A percentile compares a stretch with the other conserved stretches of the same genome.
Conservation (phyloP, 331 rosid species). For the Spiraea crenata region DNA sequence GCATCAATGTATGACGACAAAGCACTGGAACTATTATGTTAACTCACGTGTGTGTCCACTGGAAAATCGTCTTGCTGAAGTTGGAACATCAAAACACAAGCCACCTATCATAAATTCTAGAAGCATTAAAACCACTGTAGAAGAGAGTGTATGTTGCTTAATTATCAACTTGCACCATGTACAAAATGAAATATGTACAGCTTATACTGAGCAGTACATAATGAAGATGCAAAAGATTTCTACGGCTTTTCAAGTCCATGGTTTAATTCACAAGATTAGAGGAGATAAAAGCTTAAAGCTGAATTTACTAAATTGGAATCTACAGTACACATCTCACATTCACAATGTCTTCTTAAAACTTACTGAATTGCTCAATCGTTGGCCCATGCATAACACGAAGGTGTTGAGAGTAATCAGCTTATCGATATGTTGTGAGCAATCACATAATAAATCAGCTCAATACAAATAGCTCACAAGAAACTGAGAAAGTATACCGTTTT, state of each 20-base stretch:
- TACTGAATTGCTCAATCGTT: not conserved
- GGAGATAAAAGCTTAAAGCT: too few relatives aligned
- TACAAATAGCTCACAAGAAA: not conserved
- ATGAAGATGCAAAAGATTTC: not conserved
- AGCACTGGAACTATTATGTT: conserved; percentile 5
- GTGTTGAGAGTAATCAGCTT: not conserved
- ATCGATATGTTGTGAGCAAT: not conserved
- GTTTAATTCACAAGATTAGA: too few relatives aligned
- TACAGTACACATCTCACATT: too few relatives aligned
- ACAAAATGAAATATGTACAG: not conserved
- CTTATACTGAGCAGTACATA: not conserved
- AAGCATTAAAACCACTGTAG: conserved; percentile 4
- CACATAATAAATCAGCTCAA: not conserved
- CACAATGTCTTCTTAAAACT: too few relatives aligned
- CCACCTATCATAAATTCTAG: conserved; percentile 50
- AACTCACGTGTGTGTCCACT: conserved; percentile 89
- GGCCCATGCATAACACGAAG: too few relatives aligned
- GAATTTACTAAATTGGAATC: too few relatives aligned
- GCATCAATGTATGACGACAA: not conserved
- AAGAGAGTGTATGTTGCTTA: not conserved
- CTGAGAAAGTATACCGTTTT: conserved; percentile 56
- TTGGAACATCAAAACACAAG: conserved; percentile 91
- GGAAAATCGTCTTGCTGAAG: conserved; percentile 93
- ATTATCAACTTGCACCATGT: not conserved
- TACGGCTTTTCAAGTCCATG: too few relatives aligned